phyloP scores from a whole-genome alignment of 306 rosid genomes.

The Quercus berberidifolia region DNA sequence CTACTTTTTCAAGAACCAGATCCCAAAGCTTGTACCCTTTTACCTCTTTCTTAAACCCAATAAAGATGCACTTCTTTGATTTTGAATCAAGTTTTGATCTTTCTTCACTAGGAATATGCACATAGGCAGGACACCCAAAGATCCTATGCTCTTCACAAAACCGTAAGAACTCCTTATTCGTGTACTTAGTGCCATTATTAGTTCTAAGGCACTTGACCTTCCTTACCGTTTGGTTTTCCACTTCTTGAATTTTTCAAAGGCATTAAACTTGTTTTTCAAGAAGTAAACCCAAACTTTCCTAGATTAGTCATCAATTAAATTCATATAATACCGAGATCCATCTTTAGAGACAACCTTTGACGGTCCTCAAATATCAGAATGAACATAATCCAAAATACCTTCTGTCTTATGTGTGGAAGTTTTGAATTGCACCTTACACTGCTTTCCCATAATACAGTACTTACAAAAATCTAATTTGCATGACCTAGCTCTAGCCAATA shows the following conservation, averaged over 20 bases:
- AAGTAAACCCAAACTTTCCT: background rate
- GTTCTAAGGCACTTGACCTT: background rate
- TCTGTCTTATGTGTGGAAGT: background rate
- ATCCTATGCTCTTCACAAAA: background rate
- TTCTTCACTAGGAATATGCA: too few species aligned
- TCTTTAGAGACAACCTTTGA: background rate
- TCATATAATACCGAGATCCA: background rate
- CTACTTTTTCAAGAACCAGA: background rate
- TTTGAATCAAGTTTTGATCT: too few species aligned
- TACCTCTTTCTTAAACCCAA: background rate
- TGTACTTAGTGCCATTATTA: background rate
- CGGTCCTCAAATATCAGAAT: background rate
- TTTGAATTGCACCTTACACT: background rate
- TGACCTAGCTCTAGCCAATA: fast-evolving
- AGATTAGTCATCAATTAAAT: background rate
- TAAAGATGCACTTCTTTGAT: background rate
- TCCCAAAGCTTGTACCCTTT: background rate
- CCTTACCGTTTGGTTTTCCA: background rate
- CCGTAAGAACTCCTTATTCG: background rate
- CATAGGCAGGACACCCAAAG: too few species aligned
- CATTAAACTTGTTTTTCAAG: background rate
- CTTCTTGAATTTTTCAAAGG: background rate
- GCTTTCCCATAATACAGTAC: background rate
- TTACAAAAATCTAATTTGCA: background rate
- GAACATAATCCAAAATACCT: background rate